Percentiles rank a stretch among this genome's conserved stretches.
Conservation (phyloP, 148 eudicot species). For the Nyssa sinensis region DNA sequence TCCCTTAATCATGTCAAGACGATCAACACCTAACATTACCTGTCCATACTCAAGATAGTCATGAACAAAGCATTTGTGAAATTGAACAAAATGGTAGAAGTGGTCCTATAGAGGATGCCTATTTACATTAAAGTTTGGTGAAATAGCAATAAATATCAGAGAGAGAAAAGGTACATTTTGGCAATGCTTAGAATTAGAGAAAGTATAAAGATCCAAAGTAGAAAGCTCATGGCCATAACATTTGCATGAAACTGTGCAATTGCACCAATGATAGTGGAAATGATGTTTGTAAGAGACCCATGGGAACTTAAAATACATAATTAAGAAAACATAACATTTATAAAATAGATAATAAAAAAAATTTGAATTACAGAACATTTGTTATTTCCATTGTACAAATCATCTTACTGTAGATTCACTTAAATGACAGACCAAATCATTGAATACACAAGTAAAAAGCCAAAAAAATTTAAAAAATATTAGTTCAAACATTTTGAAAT, state of each 20-base stretch:
- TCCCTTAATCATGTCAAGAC: conserved; percentile 67
- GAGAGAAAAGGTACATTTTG: too few species aligned
- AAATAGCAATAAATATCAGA: neutral
- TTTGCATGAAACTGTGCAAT: neutral
- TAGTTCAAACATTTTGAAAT: too few species aligned
- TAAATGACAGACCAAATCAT: too few species aligned
- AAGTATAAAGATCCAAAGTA: too few species aligned
- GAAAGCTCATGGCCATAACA: neutral
- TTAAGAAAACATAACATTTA: neutral
- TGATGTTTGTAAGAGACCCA: too few species aligned
- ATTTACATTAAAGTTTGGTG: neutral
- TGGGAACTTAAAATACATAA: neutral
- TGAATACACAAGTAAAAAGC: too few species aligned
- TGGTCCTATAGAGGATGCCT: neutral
- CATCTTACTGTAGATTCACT: too few species aligned
- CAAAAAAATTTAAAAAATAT: too few species aligned
- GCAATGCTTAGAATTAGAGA: too few species aligned
- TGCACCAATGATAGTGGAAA: neutral
- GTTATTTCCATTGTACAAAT: neutral
- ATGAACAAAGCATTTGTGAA: neutral
- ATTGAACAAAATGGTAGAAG: neutral
- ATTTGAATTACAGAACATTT: neutral
- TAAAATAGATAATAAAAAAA: too few species aligned
- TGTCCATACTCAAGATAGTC: conserved; percentile 16
- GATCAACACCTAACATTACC: conserved; percentile 71